Evolutionary conservation across 2,329 filamentous ascomycete genomes (phyloP).

Genomic region (Alternaria arborescens): DNA sequence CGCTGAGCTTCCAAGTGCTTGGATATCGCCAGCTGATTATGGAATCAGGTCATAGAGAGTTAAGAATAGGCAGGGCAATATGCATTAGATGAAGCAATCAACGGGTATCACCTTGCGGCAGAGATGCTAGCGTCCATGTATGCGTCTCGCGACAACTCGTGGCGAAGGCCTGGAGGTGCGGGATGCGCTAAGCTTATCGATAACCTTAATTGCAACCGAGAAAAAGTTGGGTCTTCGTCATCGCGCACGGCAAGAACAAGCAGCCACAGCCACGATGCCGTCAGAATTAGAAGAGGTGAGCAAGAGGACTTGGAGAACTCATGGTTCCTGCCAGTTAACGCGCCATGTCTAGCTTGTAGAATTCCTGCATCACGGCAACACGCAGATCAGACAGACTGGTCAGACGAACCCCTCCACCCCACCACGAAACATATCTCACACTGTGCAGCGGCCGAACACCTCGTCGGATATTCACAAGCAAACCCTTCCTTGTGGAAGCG

Average conservation of each 20-base stretch:
- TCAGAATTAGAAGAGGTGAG: constrained; percentile 61
- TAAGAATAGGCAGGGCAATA: constrained; percentile 17
- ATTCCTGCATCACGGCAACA: constrained; percentile 91
- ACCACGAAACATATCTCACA: constrained; percentile 27
- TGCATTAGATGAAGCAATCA: constrained; percentile 16
- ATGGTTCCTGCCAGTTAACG: neutral
- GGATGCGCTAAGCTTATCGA: constrained; percentile 42
- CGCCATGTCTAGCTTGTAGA: constrained; percentile 75
- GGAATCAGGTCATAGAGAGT: neutral
- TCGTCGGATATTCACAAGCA: constrained; percentile 82
- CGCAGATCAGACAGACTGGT: constrained; percentile 86
- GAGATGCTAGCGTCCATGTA: constrained; percentile 4
- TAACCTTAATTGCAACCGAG: constrained; percentile 37
- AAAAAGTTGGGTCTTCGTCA: constrained; percentile 39
- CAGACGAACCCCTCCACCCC: constrained; percentile 43
- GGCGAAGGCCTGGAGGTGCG: constrained; percentile 10
- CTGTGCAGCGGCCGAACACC: constrained; percentile 76
- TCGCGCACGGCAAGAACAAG: constrained; percentile 20
- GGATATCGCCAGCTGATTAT: neutral
- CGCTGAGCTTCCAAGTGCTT: constrained; percentile 1
- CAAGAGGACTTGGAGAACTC: neutral
- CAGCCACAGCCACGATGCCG: constrained; percentile 51
- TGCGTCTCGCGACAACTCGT: constrained; percentile 9
- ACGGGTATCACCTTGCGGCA: constrained; percentile 8
- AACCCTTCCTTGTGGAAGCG: constrained; percentile 85